Percentiles rank a stretch among this genome's conserved stretches.
Evolutionary conservation across 192 early-diverging fungal species (phyloP).

Genomic region (Rhizoclosmatium sp.): DNA sequence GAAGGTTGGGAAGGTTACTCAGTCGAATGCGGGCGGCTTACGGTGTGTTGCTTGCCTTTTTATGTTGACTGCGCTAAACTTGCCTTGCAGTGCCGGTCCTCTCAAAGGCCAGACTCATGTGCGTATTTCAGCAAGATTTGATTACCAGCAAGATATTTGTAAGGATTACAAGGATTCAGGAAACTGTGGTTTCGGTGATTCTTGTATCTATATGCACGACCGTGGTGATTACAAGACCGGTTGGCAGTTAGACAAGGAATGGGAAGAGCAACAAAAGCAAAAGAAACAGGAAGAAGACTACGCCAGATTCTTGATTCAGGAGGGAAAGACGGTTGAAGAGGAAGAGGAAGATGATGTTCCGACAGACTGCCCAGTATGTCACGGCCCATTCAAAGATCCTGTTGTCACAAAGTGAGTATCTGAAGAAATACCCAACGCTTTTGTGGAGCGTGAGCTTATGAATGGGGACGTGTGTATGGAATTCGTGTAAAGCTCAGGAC

Average conservation of each 20-base stretch:
- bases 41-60: constrained; percentile 16
- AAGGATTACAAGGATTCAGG: constrained; percentile 92
- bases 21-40: constrained; percentile 56
- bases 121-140: constrained; percentile 84
- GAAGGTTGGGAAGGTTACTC: constrained; percentile 64
- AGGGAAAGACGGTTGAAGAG: constrained; percentile 41
- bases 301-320: constrained; percentile 56
- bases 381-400: constrained; percentile 85
- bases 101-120: constrained; percentile 74
- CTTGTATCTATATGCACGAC: constrained; percentile 98
- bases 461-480: too few relatives aligned
- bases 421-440: background rate
- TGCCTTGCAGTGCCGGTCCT: constrained; percentile 69
- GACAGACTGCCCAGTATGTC: constrained; percentile 95
- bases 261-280: constrained; percentile 83
- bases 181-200: constrained; percentile 96
- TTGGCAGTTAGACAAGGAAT: constrained; percentile 98
- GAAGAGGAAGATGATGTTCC: constrained; percentile 84
- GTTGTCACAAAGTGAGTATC: constrained; percentile 81
- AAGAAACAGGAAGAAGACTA: constrained; percentile 53
- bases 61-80: constrained; percentile 1
- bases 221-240: constrained; percentile 95
- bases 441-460: too few relatives aligned
- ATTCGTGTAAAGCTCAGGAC: too few relatives aligned
- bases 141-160: constrained; percentile 98